Evolutionary conservation across 148 eudicot genomes (phyloP).

Genomic region (Cornus controversa): DNA sequence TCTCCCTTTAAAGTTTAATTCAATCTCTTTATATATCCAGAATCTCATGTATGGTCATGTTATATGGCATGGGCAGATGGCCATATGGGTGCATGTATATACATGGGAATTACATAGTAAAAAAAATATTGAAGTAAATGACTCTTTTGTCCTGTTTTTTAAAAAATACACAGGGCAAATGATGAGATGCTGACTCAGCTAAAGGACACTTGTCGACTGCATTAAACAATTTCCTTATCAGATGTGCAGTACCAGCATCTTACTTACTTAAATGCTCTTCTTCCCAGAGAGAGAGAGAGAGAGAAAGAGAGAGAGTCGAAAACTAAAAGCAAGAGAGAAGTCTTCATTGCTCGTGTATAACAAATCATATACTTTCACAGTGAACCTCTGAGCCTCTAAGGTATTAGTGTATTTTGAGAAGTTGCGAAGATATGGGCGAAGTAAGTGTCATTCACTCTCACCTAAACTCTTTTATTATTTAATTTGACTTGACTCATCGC

Average conservation of each 20-base stretch:
- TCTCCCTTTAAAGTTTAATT: too few species aligned
- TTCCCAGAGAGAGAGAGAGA: neutral
- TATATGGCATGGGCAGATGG: neutral
- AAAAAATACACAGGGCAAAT: neutral
- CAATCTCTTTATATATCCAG: too few species aligned
- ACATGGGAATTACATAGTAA: neutral
- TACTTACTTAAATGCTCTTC: slow-evolving; percentile 12
- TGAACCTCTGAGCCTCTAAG: neutral
- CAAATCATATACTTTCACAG: neutral
- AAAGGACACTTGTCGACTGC: slow-evolving; percentile 6
- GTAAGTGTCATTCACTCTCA: slow-evolving; percentile 18
- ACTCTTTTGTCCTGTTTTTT: slow-evolving; percentile 9
- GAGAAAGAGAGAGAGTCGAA: neutral
- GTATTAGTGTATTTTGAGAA: too few species aligned
- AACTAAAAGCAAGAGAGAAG: neutral
- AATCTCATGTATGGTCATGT: neutral
- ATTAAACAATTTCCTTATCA: slow-evolving; percentile 23
- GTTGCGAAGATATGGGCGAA: slow-evolving; percentile 22
- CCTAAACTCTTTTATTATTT: neutral
- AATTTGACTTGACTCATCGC: too few species aligned
- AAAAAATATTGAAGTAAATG: neutral
- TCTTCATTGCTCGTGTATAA: slow-evolving; percentile 2
- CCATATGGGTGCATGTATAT: neutral
- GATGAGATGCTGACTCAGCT: slow-evolving; percentile 19
- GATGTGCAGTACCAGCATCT: slow-evolving; percentile 7